These are phyloP conservation scores for Artemisia tridentata DNA, from an alignment of 129 eudicot species.

Conservation along the genomic window DNA sequence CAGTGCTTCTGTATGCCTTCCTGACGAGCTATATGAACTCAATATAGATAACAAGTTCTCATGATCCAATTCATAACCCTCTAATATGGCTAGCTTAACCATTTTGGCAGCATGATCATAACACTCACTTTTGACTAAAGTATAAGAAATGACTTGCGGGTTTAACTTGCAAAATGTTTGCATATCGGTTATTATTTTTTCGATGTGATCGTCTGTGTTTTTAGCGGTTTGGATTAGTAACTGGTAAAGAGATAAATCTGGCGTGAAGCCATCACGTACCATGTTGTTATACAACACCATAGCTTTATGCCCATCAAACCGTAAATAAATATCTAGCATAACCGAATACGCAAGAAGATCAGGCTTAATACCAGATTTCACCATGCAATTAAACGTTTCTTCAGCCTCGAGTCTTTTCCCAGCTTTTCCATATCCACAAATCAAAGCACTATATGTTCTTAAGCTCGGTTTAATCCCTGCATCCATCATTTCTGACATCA, in stretches of 20 bases:
- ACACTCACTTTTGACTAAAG: conserved; percentile 64
- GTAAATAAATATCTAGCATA: conserved; percentile 64
- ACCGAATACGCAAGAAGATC: conserved; percentile 72
- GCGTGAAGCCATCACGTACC: conserved; percentile 65
- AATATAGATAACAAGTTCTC: conserved; percentile 60
- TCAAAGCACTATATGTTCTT: conserved; percentile 88
- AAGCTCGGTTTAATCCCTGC: conserved; percentile 76
- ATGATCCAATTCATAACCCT: conserved; percentile 58
- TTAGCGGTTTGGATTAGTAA: conserved; percentile 57
- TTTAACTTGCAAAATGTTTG: conserved; percentile 45
- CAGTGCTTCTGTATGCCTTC: conserved; percentile 62
- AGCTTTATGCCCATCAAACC: conserved; percentile 57
- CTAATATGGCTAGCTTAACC: conserved; percentile 45
- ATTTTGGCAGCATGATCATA: conserved; percentile 53
- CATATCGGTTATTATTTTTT: conserved; percentile 53
- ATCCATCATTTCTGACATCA: conserved; percentile 96
- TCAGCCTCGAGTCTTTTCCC: conserved; percentile 77
- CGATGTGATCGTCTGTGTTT: conserved; percentile 43
- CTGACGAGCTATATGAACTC: conserved; percentile 67
- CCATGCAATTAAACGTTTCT: conserved; percentile 67
- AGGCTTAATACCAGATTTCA: conserved; percentile 77
- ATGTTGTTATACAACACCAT: conserved; percentile 63
- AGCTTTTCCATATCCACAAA: conserved; percentile 91
- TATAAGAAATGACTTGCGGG: conserved; percentile 50
- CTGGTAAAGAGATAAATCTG: conserved; percentile 65